Evolutionary conservation across 164 flowering plant species (phyloP).

Genomic region (Cinnamomum chago): DNA sequence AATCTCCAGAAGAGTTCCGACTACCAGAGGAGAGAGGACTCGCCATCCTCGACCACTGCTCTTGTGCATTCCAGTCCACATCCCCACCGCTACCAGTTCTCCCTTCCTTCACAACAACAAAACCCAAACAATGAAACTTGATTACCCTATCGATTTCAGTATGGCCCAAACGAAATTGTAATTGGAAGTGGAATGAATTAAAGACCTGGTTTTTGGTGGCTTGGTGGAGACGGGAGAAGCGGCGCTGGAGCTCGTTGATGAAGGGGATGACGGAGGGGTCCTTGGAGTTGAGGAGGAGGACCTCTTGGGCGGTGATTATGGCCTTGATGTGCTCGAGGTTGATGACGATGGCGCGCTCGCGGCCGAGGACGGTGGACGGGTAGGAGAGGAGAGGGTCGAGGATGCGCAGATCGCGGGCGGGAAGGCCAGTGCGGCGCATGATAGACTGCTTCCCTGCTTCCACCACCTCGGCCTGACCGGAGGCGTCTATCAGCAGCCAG

Average conservation of each 20-base stretch:
- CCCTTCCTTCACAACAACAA: conserved; percentile 36
- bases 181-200: background rate
- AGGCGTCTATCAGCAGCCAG: conserved; percentile 62
- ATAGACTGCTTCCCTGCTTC: conserved; percentile 88
- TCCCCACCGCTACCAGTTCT: conserved; percentile 27
- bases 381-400: conserved; percentile 84
- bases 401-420: conserved; percentile 87
- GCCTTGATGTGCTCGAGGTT: conserved; percentile 97
- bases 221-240: conserved; percentile 54
- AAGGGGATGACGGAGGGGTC: conserved; percentile 80
- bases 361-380: conserved; percentile 81
- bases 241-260: conserved; percentile 70
- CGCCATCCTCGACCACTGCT: conserved; percentile 26
- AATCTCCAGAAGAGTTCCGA: conserved; percentile 22
- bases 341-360: conserved; percentile 88
- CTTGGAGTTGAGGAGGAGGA: conserved; percentile 64
- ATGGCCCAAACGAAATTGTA: background rate
- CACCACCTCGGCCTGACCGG: conserved; percentile 66
- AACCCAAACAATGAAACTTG: too few species aligned
- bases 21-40: conserved; percentile 26
- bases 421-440: conserved; percentile 89
- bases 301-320: conserved; percentile 88
- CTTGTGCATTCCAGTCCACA: conserved; percentile 51
- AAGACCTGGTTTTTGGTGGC: conserved; percentile 49
- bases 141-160: too few species aligned